A percentile compares a stretch with the other conserved stretches of the same genome.
Conservation (phyloP, 441 rosid species). For the Populus tomentosa region DNA sequence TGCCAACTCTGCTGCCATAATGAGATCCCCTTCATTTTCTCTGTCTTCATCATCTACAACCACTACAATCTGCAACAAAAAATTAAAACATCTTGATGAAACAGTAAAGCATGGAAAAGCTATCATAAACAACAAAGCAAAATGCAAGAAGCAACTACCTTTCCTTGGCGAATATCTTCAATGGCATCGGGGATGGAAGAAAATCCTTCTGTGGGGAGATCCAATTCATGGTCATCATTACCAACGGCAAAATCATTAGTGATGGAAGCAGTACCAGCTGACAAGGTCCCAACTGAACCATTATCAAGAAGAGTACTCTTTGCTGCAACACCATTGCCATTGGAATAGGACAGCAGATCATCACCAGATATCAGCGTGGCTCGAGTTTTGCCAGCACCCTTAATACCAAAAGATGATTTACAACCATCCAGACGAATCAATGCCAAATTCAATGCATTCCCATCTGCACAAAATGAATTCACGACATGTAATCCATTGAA, state of each 20-base stretch:
- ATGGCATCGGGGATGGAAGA: constrained; percentile 81
- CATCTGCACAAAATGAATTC: constrained; percentile 24
- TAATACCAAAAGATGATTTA: constrained; percentile 36
- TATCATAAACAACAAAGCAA: background rate
- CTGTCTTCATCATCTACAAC: constrained; percentile 96
- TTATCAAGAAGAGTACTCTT: constrained; percentile 27
- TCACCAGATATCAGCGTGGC: constrained; percentile 56
- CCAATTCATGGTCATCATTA: constrained; percentile 65
- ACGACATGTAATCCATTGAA: constrained; percentile 34
- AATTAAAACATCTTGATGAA: background rate
- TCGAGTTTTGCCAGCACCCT: constrained; percentile 39
- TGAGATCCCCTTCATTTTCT: constrained; percentile 94
- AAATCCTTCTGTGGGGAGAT: constrained; percentile 69
- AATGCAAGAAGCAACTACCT: constrained; percentile 43
- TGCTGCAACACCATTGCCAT: constrained; percentile 25
- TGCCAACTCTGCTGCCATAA: constrained; percentile 82
- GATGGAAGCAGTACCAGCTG: constrained; percentile 43
- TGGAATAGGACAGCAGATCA: constrained; percentile 44
- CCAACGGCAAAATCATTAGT: constrained; percentile 30
- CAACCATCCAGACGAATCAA: constrained; percentile 15
- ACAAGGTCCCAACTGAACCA: constrained; percentile 29
- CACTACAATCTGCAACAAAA: constrained; percentile 59
- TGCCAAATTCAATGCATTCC: constrained; percentile 23
- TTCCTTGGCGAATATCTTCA: constrained; percentile 87
- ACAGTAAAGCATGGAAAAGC: background rate